Conservation (phyloP, 129 eudicot genomes). For the Saussurea involucrata region DNA sequence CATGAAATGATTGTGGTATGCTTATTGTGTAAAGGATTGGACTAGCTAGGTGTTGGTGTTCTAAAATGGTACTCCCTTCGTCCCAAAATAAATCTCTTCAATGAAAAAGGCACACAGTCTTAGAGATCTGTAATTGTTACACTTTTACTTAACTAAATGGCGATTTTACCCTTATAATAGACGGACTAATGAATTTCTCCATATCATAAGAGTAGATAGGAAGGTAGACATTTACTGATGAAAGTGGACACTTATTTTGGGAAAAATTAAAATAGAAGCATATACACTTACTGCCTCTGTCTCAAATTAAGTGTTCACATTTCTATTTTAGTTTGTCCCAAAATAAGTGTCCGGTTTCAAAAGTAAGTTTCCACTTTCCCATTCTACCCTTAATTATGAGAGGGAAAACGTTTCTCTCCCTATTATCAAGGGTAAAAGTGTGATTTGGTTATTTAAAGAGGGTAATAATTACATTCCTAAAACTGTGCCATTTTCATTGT, state of each 20-base stretch:
- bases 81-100: background rate
- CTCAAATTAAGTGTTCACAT: no score
- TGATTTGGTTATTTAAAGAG: no score
- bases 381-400: no score
- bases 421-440: no score
- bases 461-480: no score
- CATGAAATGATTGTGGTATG: conserved; percentile 3
- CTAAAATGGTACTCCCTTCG: background rate
- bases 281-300: no score
- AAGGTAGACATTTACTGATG: background rate
- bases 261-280: background rate
- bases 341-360: no score
- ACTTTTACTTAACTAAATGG: background rate
- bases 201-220: background rate
- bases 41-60: background rate
- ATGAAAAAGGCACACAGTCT: background rate
- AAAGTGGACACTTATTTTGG: background rate
- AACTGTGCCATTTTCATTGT: no score
- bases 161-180: background rate
- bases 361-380: no score
- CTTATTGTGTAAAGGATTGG: background rate
- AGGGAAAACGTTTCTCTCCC: no score
- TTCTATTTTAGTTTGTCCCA: no score
- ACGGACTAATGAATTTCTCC: background rate
- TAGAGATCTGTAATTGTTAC: background rate